Conservation (phyloP, 306 rosid genomes). For the Medicago ruthenica region DNA sequence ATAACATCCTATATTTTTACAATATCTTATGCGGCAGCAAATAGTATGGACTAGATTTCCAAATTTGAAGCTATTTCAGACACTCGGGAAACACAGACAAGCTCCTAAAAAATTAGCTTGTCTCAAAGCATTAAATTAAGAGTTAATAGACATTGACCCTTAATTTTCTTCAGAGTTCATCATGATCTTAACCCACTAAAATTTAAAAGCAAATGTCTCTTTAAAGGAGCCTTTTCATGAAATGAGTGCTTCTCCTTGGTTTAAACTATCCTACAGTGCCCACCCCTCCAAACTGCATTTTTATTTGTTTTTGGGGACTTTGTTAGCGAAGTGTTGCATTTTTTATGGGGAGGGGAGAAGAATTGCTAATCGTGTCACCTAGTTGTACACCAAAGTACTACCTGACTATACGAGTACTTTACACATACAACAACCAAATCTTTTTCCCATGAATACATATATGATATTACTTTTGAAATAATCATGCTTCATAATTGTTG, state of each 20-base stretch:
- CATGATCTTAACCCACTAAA: slow-evolving; percentile 16
- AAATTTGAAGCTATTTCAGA: slow-evolving; percentile 39
- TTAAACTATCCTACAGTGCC: too few relatives aligned
- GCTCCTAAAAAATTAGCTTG: slow-evolving; percentile 8
- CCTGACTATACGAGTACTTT: neutral
- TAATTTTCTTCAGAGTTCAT: neutral
- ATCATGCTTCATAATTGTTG: neutral
- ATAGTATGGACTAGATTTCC: slow-evolving; percentile 24
- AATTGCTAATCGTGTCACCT: neutral
- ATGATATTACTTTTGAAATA: neutral
- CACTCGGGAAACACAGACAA: slow-evolving; percentile 27
- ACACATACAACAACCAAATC: neutral
- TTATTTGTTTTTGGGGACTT: neutral
- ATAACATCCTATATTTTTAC: slow-evolving; percentile 20
- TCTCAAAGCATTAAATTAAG: neutral
- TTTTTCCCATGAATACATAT: neutral
- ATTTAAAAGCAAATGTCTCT: neutral
- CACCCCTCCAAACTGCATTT: neutral
- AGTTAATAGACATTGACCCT: neutral
- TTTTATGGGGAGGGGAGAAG: neutral
- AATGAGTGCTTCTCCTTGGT: neutral
- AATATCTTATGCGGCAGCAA: slow-evolving; percentile 25
- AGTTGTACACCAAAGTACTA: slow-evolving; percentile 14
- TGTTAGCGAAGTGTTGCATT: neutral
- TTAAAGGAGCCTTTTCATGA: neutral